Percentiles rank a stretch among this genome's conserved stretches.
These are phyloP conservation scores for Hygrophoropsis aurantiaca DNA, from an alignment of 768 basidiomycete species.

Conservation along the genomic window DNA sequence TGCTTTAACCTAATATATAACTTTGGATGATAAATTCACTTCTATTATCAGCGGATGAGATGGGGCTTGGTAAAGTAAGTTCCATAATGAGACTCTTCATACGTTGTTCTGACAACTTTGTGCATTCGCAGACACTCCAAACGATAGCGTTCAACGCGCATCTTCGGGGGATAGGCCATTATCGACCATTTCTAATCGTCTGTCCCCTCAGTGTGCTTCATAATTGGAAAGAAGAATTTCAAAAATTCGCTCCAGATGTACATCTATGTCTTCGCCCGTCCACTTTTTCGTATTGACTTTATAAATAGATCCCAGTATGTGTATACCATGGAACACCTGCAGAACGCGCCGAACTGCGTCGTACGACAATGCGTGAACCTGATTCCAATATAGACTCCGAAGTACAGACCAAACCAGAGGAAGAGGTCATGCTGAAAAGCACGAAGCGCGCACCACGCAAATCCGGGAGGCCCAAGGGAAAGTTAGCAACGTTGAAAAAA, in stretches of 20 bases:
- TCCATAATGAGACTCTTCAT: not conserved
- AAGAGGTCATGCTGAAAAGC: slow-evolving; percentile 22
- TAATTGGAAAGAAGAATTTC: slow-evolving; percentile 87
- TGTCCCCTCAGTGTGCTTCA: slow-evolving; percentile 92
- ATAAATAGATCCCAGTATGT: slow-evolving; percentile 76
- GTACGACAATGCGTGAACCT: slow-evolving; percentile 50
- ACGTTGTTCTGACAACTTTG: slow-evolving; percentile 6
- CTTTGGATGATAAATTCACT: slow-evolving; percentile 5
- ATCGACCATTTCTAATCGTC: slow-evolving; percentile 81
- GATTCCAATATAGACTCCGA: slow-evolving; percentile 17
- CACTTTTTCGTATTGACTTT: not conserved
- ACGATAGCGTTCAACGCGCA: slow-evolving; percentile 93
- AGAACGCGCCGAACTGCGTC: slow-evolving; percentile 78
- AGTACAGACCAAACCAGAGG: slow-evolving; percentile 11
- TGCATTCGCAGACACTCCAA: slow-evolving; percentile 74
- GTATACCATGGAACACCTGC: slow-evolving; percentile 88
- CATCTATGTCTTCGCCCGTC: not conserved
- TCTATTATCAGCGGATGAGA: slow-evolving; percentile 75
- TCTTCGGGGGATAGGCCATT: slow-evolving; percentile 70
- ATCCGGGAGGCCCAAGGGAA: slow-evolving; percentile 13
- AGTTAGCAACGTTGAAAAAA: slow-evolving; percentile 8
- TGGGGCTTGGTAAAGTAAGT: slow-evolving; percentile 85
- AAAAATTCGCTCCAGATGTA: slow-evolving; percentile 79
- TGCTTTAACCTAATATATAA: slow-evolving; percentile 21
- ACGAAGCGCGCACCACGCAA: slow-evolving; percentile 14